These are phyloP conservation scores for Elymus sibiricus DNA, from an alignment of 176 grass and related monocot genomes.

Conservation along the genomic window DNA sequence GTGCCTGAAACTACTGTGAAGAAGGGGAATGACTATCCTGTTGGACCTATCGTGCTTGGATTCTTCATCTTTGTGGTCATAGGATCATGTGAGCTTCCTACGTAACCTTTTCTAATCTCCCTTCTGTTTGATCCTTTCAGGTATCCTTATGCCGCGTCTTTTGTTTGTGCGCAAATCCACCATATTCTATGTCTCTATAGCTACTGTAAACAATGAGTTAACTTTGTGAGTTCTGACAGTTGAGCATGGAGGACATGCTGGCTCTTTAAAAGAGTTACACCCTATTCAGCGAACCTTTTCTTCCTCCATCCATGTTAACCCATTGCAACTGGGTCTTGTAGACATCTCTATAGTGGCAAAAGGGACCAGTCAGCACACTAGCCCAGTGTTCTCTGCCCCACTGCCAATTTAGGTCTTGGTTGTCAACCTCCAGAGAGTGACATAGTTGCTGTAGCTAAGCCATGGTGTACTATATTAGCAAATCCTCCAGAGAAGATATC, in stretches of 20 bases:
- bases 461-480: not conserved
- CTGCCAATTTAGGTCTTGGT: not conserved
- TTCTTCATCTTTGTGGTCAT: constrained; percentile 66
- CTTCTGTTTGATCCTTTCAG: not conserved
- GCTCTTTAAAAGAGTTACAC: not conserved
- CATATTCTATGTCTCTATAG: not conserved
- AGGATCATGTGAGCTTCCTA: constrained; percentile 45
- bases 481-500: not conserved
- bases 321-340: not conserved
- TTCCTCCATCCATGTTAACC: not conserved
- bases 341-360: not conserved
- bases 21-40: constrained; percentile 61
- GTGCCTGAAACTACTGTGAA: constrained; percentile 55
- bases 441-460: not conserved
- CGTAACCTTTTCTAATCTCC: not conserved
- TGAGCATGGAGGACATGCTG: not conserved
- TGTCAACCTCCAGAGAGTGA: not conserved
- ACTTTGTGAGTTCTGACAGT: not conserved
- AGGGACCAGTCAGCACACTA: not conserved
- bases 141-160: not conserved
- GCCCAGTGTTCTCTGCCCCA: not conserved
- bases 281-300: not conserved
- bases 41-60: constrained; percentile 57
- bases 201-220: not conserved
- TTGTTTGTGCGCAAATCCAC: not conserved